phyloP scores from a whole-genome alignment of 345 rosid species.

The Mangifera indica region DNA sequence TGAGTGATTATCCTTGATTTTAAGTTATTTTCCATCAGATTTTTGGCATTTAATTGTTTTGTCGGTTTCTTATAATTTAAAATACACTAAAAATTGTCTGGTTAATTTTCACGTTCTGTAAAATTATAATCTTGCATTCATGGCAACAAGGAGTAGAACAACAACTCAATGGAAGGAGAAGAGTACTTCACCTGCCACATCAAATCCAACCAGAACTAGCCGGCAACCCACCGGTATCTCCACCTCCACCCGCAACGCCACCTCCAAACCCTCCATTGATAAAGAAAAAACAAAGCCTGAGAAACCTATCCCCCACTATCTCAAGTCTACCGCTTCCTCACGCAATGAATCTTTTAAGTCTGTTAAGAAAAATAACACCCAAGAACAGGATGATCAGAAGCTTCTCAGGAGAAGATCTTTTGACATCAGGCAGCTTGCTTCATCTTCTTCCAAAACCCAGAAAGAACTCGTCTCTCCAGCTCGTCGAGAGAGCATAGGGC shows the following conservation, averaged over 20 bases:
- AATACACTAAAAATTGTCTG: conserved; percentile 10
- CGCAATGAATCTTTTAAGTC: conserved; percentile 37
- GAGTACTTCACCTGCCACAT: conserved; percentile 33
- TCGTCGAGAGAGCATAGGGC: conserved; percentile 27
- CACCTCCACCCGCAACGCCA: background rate
- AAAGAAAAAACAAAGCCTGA: conserved; percentile 15
- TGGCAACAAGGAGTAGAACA: conserved; percentile 39
- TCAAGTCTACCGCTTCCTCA: conserved; percentile 63
- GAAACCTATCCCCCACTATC: conserved; percentile 50
- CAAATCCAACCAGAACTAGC: conserved; percentile 22
- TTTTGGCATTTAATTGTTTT: too few relatives aligned
- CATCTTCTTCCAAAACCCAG: conserved; percentile 37
- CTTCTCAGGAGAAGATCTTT: conserved; percentile 69
- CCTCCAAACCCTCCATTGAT: background rate
- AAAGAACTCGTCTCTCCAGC: conserved; percentile 43
- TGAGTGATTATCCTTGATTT: too few relatives aligned
- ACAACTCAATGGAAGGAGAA: conserved; percentile 32
- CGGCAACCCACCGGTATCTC: conserved; percentile 18
- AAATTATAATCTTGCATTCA: conserved; percentile 4
- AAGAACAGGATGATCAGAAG: conserved; percentile 33
- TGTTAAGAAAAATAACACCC: conserved; percentile 31
- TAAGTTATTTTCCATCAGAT: too few relatives aligned
- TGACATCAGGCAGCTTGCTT: conserved; percentile 50
- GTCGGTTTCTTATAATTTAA: too few relatives aligned
- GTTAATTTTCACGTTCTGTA: background rate